Evolutionary conservation across 257 asterid genomes (phyloP), one percentile per base, ranked within the genome.

Genomic region (Schizonepeta tenuifolia): DNA sequence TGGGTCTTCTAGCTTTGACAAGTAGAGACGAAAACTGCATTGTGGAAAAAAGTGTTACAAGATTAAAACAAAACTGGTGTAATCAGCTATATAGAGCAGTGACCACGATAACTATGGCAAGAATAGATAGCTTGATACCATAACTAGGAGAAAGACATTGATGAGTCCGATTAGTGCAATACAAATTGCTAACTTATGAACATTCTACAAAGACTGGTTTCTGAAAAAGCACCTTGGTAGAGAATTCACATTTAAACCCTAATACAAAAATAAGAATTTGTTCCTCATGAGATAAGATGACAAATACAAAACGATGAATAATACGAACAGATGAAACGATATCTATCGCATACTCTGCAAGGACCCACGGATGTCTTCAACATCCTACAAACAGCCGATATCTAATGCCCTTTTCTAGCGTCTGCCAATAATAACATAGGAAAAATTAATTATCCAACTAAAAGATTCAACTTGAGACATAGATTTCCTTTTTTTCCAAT

Each of bases 21-120:
- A 54, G 71, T 28, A 46, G 63, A 18, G 67, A 63, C 41, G 85
- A 69, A 55, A 77, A 75, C 96, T 86, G 87, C 20, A 47, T 38
- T 9, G 63, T 71, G 50, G 35, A 20, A 60, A 64, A 57, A 76
- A 10, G 64, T 69, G 35, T 66, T 59, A 49, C 43, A 53, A 38
- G 24, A 65, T 71, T 41, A 77, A 31, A 17, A 18, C 26, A 4
- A 20, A 69, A 43, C 76, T 15, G 5, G 7, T 47, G 6, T 47
- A 47, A 24, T 24, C 26, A 24, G 26, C 26, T 24, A 24, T 24
- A 24, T 24, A 24, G 2, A n/a, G n/a, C n/a, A n/a, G n/a, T n/a
- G 26, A 24, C 2, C 26, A 24, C 26, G 2, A 24, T 24, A 24
- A 24, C 26, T 24, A 24, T 24, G 2, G 54, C 53, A 7, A 64